phyloP scores from a whole-genome alignment of 140 eudicot species.

The Erigeron philadelphicus region DNA sequence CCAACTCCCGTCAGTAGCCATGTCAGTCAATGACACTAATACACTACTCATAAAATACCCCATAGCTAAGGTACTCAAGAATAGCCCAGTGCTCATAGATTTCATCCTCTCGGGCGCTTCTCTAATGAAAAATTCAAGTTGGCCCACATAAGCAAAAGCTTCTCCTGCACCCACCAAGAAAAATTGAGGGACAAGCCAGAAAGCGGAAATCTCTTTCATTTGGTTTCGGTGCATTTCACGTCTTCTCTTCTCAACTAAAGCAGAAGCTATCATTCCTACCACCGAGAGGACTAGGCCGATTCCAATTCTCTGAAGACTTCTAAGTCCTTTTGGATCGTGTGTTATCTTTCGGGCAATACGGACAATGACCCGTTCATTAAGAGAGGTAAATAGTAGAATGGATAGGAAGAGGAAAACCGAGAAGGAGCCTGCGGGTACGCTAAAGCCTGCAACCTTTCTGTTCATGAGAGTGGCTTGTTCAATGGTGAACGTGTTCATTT shows the following conservation, averaged over 20 bases:
- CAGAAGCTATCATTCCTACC: constrained; percentile 72
- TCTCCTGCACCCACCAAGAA: constrained; percentile 92
- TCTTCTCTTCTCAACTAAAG: constrained; percentile 58
- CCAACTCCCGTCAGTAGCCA: constrained; percentile 55
- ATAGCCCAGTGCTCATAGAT: constrained; percentile 91
- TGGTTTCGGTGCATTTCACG: constrained; percentile 32
- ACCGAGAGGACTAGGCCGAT: constrained; percentile 67
- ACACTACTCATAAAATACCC: constrained; percentile 80
- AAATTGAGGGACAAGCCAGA: constrained; percentile 85
- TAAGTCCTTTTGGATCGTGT: constrained; percentile 52
- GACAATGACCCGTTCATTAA: constrained; percentile 64
- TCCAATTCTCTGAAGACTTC: constrained; percentile 78
- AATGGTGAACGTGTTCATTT: constrained; percentile 93
- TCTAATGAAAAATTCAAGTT: constrained; percentile 87
- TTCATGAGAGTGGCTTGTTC: constrained; percentile 93
- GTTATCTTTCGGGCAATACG: constrained; percentile 73
- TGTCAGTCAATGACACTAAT: constrained; percentile 63
- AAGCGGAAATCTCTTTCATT: constrained; percentile 45
- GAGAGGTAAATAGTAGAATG: constrained; percentile 80
- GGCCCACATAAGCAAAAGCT: constrained; percentile 91
- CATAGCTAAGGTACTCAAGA: constrained; percentile 70
- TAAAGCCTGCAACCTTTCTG: constrained; percentile 56
- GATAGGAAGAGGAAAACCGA: constrained; percentile 78
- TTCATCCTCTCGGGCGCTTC: constrained; percentile 97
- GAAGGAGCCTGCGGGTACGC: constrained; percentile 77